Evolutionary conservation across 23 red algal genomes (phyloP).

Genomic region (Agarophyton chilense): DNA sequence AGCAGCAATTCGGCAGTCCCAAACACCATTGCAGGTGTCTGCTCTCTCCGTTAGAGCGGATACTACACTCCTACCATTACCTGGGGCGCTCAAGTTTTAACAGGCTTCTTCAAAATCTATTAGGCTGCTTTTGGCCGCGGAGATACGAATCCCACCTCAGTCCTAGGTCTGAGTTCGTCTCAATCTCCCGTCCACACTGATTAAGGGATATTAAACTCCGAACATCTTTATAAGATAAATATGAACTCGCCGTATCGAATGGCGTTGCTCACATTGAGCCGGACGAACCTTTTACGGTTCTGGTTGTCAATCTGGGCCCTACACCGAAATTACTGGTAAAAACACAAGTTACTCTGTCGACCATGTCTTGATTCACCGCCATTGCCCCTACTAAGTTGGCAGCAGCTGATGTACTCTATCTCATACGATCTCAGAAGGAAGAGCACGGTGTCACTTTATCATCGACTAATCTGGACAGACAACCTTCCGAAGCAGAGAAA

Average conservation of each 20-base stretch:
- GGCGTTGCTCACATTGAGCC: not conserved
- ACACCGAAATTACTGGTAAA: not conserved
- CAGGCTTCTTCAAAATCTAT: not conserved
- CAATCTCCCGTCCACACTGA: not conserved
- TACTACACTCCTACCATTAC: not conserved
- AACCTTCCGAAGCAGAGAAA: not conserved
- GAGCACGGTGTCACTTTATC: not conserved
- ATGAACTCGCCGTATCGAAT: not conserved
- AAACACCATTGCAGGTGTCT: no score
- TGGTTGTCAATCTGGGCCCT: not conserved
- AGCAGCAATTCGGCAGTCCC: no score
- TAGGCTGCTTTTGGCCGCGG: not conserved
- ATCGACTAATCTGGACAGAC: no score
- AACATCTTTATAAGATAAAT: not conserved
- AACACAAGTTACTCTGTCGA: not conserved
- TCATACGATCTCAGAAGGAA: not conserved
- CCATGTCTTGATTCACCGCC: not conserved
- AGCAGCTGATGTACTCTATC: not conserved
- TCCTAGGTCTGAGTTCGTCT: not conserved
- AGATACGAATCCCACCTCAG: not conserved
- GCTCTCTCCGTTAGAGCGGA: no score
- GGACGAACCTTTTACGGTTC: slow-evolving; percentile 4
- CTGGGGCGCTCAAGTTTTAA: not conserved
- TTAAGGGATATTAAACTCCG: not conserved
- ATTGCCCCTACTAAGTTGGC: not conserved